Base-by-base conservation (phyloP, 192 early-diverging fungal species). In the Backusella macrospora region DNA sequence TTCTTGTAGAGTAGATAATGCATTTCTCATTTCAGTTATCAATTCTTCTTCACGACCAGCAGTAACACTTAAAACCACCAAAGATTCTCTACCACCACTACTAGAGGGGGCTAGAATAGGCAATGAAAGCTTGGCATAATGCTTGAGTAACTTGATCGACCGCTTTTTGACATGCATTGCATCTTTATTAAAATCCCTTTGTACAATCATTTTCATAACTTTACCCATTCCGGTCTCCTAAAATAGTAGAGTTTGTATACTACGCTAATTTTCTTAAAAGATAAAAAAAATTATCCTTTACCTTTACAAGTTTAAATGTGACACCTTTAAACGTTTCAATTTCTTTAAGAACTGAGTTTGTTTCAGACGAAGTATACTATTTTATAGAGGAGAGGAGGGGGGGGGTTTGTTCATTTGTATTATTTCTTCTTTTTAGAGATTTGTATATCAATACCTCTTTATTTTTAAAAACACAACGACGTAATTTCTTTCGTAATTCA, bases 201-300 rank as follows among this genome's bases (percentile, higher is more conserved):
- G 73, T 26, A 68, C 59, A 16, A 78, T 73, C 55, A 78, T 43
- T 45, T 81, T 81, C 38, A 81, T 52, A 8, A 81, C 38, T 69
- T 81, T 81, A 15, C 76, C 76, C 80, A 81, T 81, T 5, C 74
- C 74, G 4, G 75, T 78, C 47, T 81, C 80, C 80, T 81, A 63
- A 52, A 21, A 14, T 42, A 46, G 5, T 43, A 39, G 34, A 46
- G 18, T 62, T 66, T 26, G 10, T 10, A 59, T 26, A 8, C 9
- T 3, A 59, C 26, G 18, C 1, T 49, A 18, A 21, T 8, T 8
- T 3, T n/a, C 26, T 23, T 49, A 34, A 34, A 34, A 34, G n/a
- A n/a, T n/a, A 34, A 34, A 34, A 34, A 34, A 0, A 34, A 34
- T 34, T 34, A 34, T 34, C 9, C 10, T 21, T 15, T 77, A 81